Evolutionary conservation across 2,329 filamentous ascomycete genomes (phyloP).

Genomic region (Arthrobotrys iridis): DNA sequence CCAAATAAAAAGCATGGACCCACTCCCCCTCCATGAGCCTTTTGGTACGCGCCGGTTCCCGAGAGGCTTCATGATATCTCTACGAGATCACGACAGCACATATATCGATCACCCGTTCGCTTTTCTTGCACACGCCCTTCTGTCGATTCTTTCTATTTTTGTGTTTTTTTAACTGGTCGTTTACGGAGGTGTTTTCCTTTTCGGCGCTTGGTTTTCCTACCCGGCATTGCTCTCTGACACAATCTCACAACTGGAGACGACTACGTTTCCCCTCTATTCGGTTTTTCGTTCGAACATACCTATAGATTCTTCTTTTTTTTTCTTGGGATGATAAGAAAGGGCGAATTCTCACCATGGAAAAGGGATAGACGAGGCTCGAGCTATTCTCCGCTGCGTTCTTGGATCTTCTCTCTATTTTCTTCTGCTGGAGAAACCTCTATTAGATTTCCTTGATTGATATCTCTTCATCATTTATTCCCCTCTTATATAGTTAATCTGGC

Average conservation of each 20-base stretch:
- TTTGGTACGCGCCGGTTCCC: background rate
- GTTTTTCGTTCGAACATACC: background rate
- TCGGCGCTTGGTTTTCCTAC: constrained; percentile 55
- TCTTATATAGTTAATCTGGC: constrained; percentile 16
- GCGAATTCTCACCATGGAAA: constrained; percentile 5
- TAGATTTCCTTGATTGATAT: constrained; percentile 41
- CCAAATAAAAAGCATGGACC: constrained; percentile 67
- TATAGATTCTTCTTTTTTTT: constrained; percentile 29
- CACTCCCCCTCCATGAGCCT: background rate
- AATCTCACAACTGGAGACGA: background rate
- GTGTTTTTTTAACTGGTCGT: constrained; percentile 52
- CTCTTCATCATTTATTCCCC: background rate
- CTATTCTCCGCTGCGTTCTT: background rate
- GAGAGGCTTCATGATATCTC: constrained; percentile 14
- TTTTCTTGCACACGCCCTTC: constrained; percentile 50
- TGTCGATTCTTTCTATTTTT: constrained; percentile 7
- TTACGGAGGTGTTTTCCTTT: constrained; percentile 32
- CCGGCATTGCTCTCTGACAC: constrained; percentile 32
- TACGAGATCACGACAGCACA: constrained; percentile 51
- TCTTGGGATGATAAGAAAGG: constrained; percentile 10
- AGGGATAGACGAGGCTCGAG: constrained; percentile 23
- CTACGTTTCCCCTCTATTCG: background rate
- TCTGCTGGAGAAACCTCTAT: background rate
- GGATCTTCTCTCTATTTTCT: background rate
- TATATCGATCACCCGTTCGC: constrained; percentile 52